A percentile compares a stretch with the other conserved stretches of the same genome.
These are phyloP conservation scores for Tagetes patula DNA, from an alignment of 129 eudicot genomes.

Conservation along the genomic window DNA sequence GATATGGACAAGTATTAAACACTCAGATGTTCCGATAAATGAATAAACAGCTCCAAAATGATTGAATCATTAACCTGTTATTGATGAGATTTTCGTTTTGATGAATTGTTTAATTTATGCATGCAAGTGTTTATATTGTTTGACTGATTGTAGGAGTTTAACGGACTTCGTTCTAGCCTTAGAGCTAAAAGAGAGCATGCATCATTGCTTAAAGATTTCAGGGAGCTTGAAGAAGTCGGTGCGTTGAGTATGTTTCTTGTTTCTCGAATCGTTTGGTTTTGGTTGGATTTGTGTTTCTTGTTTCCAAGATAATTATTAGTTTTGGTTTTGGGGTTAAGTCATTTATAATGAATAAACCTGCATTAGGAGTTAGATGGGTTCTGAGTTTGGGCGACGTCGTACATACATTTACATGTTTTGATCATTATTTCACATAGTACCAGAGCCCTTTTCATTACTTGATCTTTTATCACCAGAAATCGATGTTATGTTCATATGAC, in stretches of 20 bases:
- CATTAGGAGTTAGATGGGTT: slow-evolving; percentile 1
- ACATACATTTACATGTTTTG: background rate
- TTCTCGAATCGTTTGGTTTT: slow-evolving; percentile 1
- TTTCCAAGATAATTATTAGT: background rate
- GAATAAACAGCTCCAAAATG: background rate
- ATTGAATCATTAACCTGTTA: background rate
- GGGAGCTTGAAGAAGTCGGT: slow-evolving; percentile 88
- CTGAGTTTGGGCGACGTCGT: background rate
- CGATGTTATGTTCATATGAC: background rate
- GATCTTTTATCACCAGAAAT: background rate
- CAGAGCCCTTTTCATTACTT: background rate
- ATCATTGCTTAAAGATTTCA: slow-evolving; percentile 85
- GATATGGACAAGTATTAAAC: background rate
- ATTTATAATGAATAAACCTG: background rate
- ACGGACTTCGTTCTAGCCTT: slow-evolving; percentile 79
- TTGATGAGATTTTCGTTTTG: background rate
- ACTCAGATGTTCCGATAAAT: too few relatives aligned
- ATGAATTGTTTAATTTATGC: background rate
- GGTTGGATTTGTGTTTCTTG: background rate
- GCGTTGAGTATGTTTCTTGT: slow-evolving; percentile 26
- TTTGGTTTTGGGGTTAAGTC: background rate
- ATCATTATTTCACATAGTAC: background rate
- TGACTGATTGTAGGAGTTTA: slow-evolving; percentile 62
- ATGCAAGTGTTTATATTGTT: background rate
- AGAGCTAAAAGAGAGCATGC: slow-evolving; percentile 98